Evolutionary conservation across 305 asterid genomes (phyloP), one percentile per base, ranked within the genome.

Genomic region (Plantago lanceolata): DNA sequence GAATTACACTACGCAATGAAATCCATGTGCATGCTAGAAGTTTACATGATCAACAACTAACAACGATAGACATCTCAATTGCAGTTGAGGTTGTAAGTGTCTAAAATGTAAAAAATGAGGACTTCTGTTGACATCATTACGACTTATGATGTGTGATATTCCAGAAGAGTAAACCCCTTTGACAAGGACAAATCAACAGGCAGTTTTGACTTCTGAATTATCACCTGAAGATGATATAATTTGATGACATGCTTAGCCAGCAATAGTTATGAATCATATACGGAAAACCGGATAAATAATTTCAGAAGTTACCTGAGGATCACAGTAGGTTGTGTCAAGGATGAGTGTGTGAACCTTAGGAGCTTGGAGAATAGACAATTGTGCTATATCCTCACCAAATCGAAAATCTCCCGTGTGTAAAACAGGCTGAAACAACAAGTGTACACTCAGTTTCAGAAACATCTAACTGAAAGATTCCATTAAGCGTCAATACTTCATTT

Each of bases 401-500:
- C 99, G 82, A 59, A 89, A 93, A 76, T 93, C 99, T 63, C 96
- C 99, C 4, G 99, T 87, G 83, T 93, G 99, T 67, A 93, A 74
- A 54, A 87, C 89, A 72, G 94, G 82, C 99, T 93, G 79, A 43
- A 68, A 52, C 56, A 59, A 68, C 31, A 28, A 69, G 65, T 71
- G 54, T 51, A 62, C 45, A 31, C 59, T 72, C 65, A 65, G 56
- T 79, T 17, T 47, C 47, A 13, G 63, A 67, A 76, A 52, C 16
- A 45, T 31, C 47, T 33, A 45, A 15, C 19, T 6, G 5, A 35
- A 47, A 35, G n/a, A 57, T 17, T 6, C 7, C 7, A 57, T 8
- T n/a, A 16, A 26, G n/a, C 63, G 17, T 15, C 50, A 15, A 64
- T 26, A 63, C 56, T 20, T 37, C 52, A 63, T 50, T 69, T 67